phyloP scores from a whole-genome alignment of 1,284 basidiomycete species.

The Boletellus deceptivus region DNA sequence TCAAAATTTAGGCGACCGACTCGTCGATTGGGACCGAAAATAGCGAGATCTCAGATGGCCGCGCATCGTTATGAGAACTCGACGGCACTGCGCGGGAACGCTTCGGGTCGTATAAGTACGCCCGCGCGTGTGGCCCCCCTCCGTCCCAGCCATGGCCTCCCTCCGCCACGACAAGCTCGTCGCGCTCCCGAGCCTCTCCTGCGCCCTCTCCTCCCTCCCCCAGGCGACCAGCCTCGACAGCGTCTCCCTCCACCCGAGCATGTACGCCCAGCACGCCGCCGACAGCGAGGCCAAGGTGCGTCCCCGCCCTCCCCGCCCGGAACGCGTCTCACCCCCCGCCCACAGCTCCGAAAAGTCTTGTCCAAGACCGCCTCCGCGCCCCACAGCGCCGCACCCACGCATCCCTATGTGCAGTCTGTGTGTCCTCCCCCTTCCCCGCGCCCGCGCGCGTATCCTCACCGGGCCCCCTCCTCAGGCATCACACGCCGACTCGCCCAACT shows the following conservation, averaged over 20 bases:
- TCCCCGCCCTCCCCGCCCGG: not conserved
- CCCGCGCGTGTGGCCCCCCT: not conserved
- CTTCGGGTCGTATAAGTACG: conserved; percentile 20
- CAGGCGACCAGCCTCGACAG: conserved; percentile 65
- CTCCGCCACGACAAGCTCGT: conserved; percentile 50
- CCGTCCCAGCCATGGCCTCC: conserved; percentile 12
- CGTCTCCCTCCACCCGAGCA: conserved; percentile 63
- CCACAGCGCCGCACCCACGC: conserved; percentile 28
- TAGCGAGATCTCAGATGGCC: conserved; percentile 25
- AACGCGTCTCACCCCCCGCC: conserved; percentile 11
- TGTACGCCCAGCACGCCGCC: conserved; percentile 62
- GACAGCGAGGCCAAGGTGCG: conserved; percentile 73
- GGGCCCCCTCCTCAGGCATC: conserved; percentile 33
- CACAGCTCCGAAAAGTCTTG: conserved; percentile 49
- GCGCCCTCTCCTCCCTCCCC: conserved; percentile 61
- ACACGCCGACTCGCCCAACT: conserved; percentile 35
- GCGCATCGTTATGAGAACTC: conserved; percentile 27
- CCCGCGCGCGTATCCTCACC: conserved; percentile 11
- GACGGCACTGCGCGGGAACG: conserved; percentile 8
- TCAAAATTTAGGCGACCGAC: conserved; percentile 31
- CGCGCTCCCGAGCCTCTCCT: conserved; percentile 67
- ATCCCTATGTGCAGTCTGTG: conserved; percentile 41
- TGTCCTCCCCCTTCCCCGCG: conserved; percentile 13
- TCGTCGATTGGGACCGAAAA: conserved; percentile 18
- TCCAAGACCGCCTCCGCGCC: conserved; percentile 43